Percentiles rank a stretch among this genome's conserved stretches.
phyloP scores from a whole-genome alignment of 2,329 filamentous ascomycete species.

The Fusarium coffeatum region DNA sequence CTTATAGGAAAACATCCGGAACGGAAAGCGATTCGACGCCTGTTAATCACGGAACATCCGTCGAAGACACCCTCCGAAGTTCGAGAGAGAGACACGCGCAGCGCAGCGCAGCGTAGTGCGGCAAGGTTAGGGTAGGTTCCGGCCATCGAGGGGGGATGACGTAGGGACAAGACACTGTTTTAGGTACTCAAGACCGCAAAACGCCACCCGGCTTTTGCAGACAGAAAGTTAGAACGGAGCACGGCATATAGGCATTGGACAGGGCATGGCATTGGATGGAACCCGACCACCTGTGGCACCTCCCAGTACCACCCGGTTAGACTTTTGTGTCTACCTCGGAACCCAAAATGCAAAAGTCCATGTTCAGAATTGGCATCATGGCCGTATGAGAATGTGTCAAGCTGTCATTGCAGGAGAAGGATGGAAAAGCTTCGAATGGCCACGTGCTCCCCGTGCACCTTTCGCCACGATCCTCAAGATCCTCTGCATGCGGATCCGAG shows the following conservation, averaged over 20 bases:
- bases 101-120: not conserved
- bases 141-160: not conserved
- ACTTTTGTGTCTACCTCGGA: slow-evolving; percentile 7
- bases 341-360: slow-evolving; percentile 4
- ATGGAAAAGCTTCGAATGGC: not conserved
- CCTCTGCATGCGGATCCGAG: not conserved
- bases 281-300: not conserved
- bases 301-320: not conserved
- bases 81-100: not conserved
- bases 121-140: not conserved
- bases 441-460: slow-evolving; percentile 15
- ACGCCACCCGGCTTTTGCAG: slow-evolving; percentile 19
- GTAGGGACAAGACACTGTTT: slow-evolving; percentile 4
- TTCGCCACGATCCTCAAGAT: slow-evolving; percentile 23
- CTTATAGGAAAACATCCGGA: slow-evolving; percentile 2
- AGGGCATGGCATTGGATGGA: not conserved
- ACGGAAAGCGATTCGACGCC: not conserved
- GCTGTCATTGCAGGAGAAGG: slow-evolving; percentile 23
- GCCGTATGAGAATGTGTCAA: slow-evolving; percentile 26
- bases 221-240: not conserved
- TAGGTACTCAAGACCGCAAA: slow-evolving; percentile 7
- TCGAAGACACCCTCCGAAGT: not conserved
- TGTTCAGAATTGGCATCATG: slow-evolving; percentile 13
- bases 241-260: not conserved
- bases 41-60: not conserved